phyloP scores from a whole-genome alignment of 176 grass and related monocot genomes.

The Eleusine indica region DNA sequence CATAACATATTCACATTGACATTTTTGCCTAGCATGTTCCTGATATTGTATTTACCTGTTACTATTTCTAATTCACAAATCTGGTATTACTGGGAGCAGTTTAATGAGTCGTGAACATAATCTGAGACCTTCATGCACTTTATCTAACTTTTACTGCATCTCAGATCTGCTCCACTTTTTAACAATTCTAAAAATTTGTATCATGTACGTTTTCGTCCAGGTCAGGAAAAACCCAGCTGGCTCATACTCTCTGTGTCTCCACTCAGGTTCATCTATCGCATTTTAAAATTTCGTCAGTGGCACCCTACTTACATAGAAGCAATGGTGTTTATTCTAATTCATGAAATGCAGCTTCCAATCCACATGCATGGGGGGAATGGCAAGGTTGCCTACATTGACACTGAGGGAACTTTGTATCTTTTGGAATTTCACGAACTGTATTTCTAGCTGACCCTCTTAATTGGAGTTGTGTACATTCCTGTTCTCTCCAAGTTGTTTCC shows the following conservation, averaged over 20 bases:
- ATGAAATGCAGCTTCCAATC: slow-evolving; percentile 64
- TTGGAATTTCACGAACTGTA: slow-evolving; percentile 22
- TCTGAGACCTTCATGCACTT: background rate
- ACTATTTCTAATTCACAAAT: background rate
- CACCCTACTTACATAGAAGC: slow-evolving; percentile 4
- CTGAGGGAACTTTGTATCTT: slow-evolving; percentile 84
- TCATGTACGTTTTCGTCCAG: slow-evolving; percentile 42
- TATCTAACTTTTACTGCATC: background rate
- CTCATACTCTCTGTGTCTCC: slow-evolving; percentile 80
- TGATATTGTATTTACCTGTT: background rate
- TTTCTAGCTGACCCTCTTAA: slow-evolving; percentile 7
- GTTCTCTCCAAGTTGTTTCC: slow-evolving; percentile 39
- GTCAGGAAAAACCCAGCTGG: slow-evolving; percentile 89
- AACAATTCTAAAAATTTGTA: background rate
- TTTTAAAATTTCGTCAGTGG: background rate
- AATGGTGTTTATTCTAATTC: background rate
- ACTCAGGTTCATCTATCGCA: slow-evolving; percentile 53
- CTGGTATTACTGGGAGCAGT: background rate
- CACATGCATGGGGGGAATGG: slow-evolving; percentile 93
- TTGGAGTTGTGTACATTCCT: slow-evolving; percentile 21
- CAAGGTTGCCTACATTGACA: slow-evolving; percentile 75
- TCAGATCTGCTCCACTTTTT: slow-evolving; percentile 23
- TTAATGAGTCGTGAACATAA: background rate
- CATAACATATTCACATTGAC: background rate
- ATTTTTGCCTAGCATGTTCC: background rate